Base-by-base conservation (phyloP, 768 basidiomycete species). In the Amanita polypyramis region DNA sequence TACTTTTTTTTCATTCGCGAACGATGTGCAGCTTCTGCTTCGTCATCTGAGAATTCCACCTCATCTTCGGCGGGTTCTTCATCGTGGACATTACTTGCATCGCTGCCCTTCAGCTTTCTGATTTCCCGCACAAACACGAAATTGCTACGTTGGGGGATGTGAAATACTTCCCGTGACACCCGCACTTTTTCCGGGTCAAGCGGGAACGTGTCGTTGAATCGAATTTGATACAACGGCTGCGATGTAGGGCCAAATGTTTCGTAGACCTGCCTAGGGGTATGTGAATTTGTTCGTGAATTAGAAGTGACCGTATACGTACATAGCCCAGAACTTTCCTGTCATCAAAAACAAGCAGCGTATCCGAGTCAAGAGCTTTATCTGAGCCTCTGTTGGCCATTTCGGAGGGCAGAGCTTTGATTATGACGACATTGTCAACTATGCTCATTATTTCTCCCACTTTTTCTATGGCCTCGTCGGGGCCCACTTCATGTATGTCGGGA, bases 231-330 rank as follows among this genome's bases (percentile, higher is more conserved):
- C 49, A 95, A 68, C 5, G 95, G 95, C 51, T 88, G 83, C 15
- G 77, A 74, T 7, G 94, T 90, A 2, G 95, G 92, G 8, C 95
- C 95, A 64, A 98, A 98, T 0, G 94, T 96, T 66, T 98, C 95
- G 60, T 85, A 88, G 45, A 97, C 72, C 90, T 94, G 61, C 8
- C 54, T 55, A 51, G 52, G 58, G 43, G 27, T 43, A 50, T 34
- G 48, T 56, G 54, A 52, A 44, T 20, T 39, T 47, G 47, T 38
- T 38, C 30, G 38, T 21, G 21, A 27, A 45, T 20, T 23, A 19
- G 39, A 34, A 41, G 30, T 30, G 17, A 35, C 27, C 30, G 40
- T 19, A 45, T 15, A 73, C 85, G 66, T 65, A 95, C 93, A 63
- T 85, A 82, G 38, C 95, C 95, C 57, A 97, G 61, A n/a, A 95